These are phyloP conservation scores for Taphrina sp. DNA, from an alignment of 1,139 yeast genomes.

Conservation along the genomic window DNA sequence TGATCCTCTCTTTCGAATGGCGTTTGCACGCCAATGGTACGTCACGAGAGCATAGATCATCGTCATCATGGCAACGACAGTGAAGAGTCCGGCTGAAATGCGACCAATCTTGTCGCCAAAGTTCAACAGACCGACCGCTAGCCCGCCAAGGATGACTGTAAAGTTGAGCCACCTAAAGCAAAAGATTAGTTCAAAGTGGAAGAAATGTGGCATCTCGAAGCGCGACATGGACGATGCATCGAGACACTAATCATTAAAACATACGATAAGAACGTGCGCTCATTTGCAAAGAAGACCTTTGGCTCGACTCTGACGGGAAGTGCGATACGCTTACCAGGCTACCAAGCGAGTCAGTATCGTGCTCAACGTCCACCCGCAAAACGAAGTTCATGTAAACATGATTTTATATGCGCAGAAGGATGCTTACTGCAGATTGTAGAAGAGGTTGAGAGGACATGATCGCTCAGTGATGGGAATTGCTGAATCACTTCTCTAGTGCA, in stretches of 20 bases:
- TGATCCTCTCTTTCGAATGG: conserved; percentile 92
- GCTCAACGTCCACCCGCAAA: background rate
- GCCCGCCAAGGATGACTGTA: conserved; percentile 93
- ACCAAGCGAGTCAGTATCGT: background rate
- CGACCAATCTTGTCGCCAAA: conserved; percentile 94
- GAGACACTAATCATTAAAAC: no score
- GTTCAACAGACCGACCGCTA: conserved; percentile 91
- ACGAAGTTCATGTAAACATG: no score
- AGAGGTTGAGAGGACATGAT: conserved; percentile 29
- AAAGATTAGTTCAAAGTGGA: background rate
- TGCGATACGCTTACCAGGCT: conserved; percentile 83
- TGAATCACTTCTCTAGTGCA: no score
- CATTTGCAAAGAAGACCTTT: conserved; percentile 96
- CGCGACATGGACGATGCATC: background rate
- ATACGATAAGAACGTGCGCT: conserved; percentile 57
- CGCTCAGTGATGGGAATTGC: no score
- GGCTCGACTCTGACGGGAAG: conserved; percentile 98
- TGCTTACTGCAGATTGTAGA: conserved; percentile 28
- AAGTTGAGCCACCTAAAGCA: conserved; percentile 88
- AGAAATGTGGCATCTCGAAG: background rate
- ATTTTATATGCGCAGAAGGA: no score
- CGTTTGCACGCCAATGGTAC: conserved; percentile 99
- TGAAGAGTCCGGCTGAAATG: conserved; percentile 89
- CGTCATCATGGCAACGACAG: conserved; percentile 90
- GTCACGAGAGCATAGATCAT: conserved; percentile 94